Evolutionary conservation across 768 basidiomycete species (phyloP), one percentile per base, ranked within the genome.

Genomic region (Hygrocybe punicea): DNA sequence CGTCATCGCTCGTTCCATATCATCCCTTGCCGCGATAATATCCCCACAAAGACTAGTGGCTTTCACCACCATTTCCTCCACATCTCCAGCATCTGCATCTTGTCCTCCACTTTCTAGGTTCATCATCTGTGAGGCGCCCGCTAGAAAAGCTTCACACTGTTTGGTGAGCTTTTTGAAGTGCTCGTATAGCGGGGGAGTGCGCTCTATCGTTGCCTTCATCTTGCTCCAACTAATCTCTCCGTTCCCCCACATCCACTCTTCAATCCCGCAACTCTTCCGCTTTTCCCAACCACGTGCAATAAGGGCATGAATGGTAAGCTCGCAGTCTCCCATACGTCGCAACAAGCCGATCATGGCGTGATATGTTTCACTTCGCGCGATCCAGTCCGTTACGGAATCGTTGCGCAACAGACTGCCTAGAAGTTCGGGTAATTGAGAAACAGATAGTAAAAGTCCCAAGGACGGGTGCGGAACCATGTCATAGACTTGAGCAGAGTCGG

Each of bases 351-450:
- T 65, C 77, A 81, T 78, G 3, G 78, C 75, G 49, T 80, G 69
- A 62, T 83, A 83, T 14, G 75, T 69, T 23, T 76, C 72, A 53
- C 70, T 74, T 16, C 81, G 76, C 1, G 72, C 62, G 25, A 73
- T 75, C 82, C 82, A 83, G 59, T 83, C 82, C 2, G 71, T 76
- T 5, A 83, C 76, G 0, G 80, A 80, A 65, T 83, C 83, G 62
- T 84, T 84, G 13, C 82, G 71, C n/a, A 83, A 69, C 8, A 83
- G 72, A 25, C 61, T 66, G 3, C 68, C 76, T 21, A 83, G 71
- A 6, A 80, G 61, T 21, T 76, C 75, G 2, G 82, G 78, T 14
- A 83, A 60, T 56, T 78, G 75, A 4, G 81, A 83, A 13, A 77
- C 62, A 25, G 70, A 66, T 11, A 82, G 64, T 40, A 83, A 62